Base-by-base conservation (phyloP, 2,329 filamentous ascomycete genomes). In the Dryadomyces quercus-mongolicae region DNA sequence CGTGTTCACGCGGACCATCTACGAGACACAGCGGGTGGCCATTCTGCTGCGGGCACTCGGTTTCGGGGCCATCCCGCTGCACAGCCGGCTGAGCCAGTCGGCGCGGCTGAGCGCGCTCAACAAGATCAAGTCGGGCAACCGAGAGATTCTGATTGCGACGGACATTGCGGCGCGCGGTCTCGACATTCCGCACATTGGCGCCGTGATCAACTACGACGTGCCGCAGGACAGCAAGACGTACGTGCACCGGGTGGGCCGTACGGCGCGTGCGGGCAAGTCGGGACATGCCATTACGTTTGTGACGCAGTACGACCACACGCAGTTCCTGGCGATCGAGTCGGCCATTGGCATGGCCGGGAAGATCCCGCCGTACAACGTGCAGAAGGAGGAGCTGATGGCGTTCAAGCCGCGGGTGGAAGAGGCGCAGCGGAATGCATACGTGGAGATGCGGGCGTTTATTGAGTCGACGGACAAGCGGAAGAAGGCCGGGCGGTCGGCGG, bases 151-250 rank as follows among this genome's bases (percentile, higher is more conserved):
- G 4, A 86, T 96, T 3, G 90, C 90, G 12, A 96, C 91, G 0
- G 91, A 96, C 66, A 88, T 96, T n/a, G 91, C 91, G 1, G 88
- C 91, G 1, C 84, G 91, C 66, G 92, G 91, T 75, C 76, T 96
- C 7, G 91, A 96, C 73, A 95, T 96, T 49, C 90, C 90, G 13
- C 85, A 82, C n/a, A 90, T 96, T 13, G 89, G 95, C 52, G 59
- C 92, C 0, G 88, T 96, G 2, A 68, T 95, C 60, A 95, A 95
- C 70, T 87, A 84, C 60, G 90, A 95, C 63, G 71, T 95, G 2
- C 88, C 90, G 0, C 79, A 82, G 31, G 88, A 94, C 68, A 87
- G 81, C 62, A 94, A 95, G 70, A 95, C 90, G 0, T 95, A 95
- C 62, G 86, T 95, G 36, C 90, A 95, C 68, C 80, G 90, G 52